phyloP scores from a whole-genome alignment of 2,329 filamentous ascomycete species.

The Chrysosphaeria jannelii region DNA sequence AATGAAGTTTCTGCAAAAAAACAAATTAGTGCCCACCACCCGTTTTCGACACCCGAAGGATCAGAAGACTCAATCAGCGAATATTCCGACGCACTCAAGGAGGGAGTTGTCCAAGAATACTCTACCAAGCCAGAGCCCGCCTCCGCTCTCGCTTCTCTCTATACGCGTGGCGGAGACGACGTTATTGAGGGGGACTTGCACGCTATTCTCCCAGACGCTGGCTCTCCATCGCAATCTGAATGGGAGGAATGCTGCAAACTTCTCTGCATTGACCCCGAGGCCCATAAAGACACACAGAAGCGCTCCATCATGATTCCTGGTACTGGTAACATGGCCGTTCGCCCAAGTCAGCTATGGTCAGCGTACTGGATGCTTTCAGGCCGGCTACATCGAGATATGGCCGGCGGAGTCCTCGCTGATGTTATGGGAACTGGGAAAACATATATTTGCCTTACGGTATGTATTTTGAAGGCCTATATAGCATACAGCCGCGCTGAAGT shows the following conservation, averaged over 20 bases:
- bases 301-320: conserved; percentile 5
- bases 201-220: conserved; percentile 4
- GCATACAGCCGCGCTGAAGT: conserved; percentile 5
- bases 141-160: conserved; percentile 4
- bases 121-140: too few species aligned
- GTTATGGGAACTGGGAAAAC: conserved; percentile 6
- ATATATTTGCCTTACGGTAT: conserved; percentile 4
- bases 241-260: conserved; percentile 5
- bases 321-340: conserved; percentile 4
- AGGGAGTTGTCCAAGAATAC: too few species aligned
- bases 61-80: too few species aligned
- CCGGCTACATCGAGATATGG: conserved; percentile 4
- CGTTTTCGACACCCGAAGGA: too few species aligned
- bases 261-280: conserved; percentile 4
- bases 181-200: conserved; percentile 5
- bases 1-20: too few species aligned
- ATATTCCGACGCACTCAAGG: too few species aligned
- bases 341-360: conserved; percentile 6
- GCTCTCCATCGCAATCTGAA: conserved; percentile 3
- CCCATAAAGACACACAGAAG: conserved; percentile 4
- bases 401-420: conserved; percentile 6
- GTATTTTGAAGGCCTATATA: conserved; percentile 4
- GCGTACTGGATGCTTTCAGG: conserved; percentile 6
- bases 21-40: too few species aligned
- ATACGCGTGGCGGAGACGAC: conserved; percentile 5